Base-by-base conservation (phyloP, 1,284 basidiomycete genomes). In the Termitomyces sp. region DNA sequence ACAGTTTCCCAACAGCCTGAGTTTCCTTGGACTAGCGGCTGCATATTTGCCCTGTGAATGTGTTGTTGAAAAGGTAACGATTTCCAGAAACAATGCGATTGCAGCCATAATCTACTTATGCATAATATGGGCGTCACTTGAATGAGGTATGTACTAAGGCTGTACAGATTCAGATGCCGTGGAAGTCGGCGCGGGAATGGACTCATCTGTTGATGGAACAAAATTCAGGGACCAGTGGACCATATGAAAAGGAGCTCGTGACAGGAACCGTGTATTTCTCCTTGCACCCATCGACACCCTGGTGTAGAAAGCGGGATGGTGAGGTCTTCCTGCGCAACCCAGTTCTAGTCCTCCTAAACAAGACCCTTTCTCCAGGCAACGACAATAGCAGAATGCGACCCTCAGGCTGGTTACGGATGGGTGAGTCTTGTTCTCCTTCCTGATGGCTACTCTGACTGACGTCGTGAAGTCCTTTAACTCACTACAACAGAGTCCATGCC, bases 401-500 rank as follows among this genome's bases (percentile, higher is more conserved):
- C 44, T 18, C n/a, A n/a, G n/a, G n/a, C n/a, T n/a, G 14, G 18
- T 14, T 57, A 53, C 9, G 9, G 54, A n/a, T 59, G 57, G 60
- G 60, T 59, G 14, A 26, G 51, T 46, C 13, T 24, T 45, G 24
- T 49, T 10, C 26, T 14, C 9, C 10, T 18, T 13, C 28, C 16
- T 38, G 13, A 30, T 19, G 28, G 13, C 13, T 30, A 7, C n/a
- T 34, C 34, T 50, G 28, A 52, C 50, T 45, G 38, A 8, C 7
- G 5, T 39, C 3, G 16, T 34, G 37, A 59, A 46, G 61, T 37
- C 57, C 2, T 58, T 47, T 38, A 62, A 62, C 42, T 43, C 56
- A 11, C 11, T 52, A 8, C 1, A 18, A 1, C 61, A 62, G 47
- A 57, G 42, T 47, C 59, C 61, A 52, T 62, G 61, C 46, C 35